Evolutionary conservation across 2,329 filamentous ascomycete species (phyloP).

Genomic region (Emmonsia crescens): DNA sequence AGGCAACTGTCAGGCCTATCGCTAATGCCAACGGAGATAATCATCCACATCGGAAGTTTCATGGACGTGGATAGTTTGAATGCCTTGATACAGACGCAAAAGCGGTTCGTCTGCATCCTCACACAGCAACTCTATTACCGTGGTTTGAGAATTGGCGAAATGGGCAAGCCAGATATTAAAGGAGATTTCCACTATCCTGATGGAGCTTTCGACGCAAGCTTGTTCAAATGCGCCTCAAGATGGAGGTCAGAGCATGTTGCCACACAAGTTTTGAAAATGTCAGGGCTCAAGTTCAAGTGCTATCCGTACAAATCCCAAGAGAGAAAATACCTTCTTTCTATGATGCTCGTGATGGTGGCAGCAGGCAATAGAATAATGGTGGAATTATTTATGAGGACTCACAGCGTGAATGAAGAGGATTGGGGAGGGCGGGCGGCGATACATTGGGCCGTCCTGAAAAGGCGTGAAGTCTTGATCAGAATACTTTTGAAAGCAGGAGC

Average conservation of each 20-base stretch:
- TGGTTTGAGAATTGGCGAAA: background rate
- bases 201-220: background rate
- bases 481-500: background rate
- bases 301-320: too few relatives aligned
- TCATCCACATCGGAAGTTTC: background rate
- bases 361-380: background rate
- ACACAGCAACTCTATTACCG: background rate
- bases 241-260: background rate
- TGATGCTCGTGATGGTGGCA: background rate
- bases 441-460: background rate
- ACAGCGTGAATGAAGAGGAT: background rate
- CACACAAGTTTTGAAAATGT: background rate
- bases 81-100: background rate
- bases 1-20: background rate
- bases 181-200: too few relatives aligned
- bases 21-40: background rate
- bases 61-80: background rate
- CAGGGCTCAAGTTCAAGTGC: background rate
- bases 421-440: background rate
- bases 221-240: background rate
- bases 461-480: background rate
- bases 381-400: background rate
- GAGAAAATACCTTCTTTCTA: background rate
- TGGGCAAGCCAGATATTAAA: too few relatives aligned
- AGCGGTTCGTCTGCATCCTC: background rate